These are phyloP conservation scores for Xylaria acuta DNA, from an alignment of 495 filamentous ascomycete species.

Conservation along the genomic window DNA sequence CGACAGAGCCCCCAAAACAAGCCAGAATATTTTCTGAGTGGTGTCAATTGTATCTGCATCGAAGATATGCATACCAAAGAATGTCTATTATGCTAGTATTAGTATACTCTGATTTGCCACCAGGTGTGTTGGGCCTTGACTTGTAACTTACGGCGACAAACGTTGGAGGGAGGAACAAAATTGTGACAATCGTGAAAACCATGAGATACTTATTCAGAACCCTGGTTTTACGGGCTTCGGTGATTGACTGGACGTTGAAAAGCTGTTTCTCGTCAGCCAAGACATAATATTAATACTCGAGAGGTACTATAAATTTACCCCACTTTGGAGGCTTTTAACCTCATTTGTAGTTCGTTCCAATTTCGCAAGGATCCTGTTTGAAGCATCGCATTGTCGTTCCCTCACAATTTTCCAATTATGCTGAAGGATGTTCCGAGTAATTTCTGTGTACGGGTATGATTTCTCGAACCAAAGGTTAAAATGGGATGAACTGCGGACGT, in stretches of 20 bases:
- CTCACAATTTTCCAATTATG: constrained; percentile 4
- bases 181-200: constrained; percentile 13
- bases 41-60: background rate
- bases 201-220: background rate
- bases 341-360: constrained; percentile 3
- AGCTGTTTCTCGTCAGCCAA: background rate
- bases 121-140: background rate
- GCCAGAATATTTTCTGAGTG: background rate
- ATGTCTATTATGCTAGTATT: background rate
- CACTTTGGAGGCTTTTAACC: constrained; percentile 5
- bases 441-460: background rate
- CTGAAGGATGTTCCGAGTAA: background rate
- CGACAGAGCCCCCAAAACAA: background rate
- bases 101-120: background rate
- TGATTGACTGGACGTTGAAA: constrained; percentile 5
- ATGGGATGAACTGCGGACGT: background rate
- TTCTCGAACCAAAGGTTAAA: background rate
- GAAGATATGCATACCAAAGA: constrained; percentile 5
- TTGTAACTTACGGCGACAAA: background rate
- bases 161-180: constrained; percentile 7
- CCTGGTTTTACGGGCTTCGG: constrained; percentile 1
- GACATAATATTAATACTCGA: background rate
- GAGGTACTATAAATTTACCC: background rate
- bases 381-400: background rate
- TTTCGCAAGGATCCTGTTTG: background rate